phyloP scores from a whole-genome alignment of 345 rosid species.

The Noccaea caerulescens region DNA sequence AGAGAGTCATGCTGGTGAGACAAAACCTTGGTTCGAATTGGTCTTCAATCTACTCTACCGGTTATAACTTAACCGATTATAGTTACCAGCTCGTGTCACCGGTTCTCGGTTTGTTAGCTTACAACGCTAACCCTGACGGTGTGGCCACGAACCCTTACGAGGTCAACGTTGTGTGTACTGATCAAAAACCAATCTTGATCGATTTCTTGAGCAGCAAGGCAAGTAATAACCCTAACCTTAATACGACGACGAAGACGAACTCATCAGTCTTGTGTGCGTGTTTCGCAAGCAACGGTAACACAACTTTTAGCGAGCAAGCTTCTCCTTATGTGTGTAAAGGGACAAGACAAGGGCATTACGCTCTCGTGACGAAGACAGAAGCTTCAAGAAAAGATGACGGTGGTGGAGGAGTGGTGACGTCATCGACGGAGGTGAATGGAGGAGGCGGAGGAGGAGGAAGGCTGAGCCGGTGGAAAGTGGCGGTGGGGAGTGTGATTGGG shows the following conservation, averaged over 20 bases:
- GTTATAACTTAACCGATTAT: conserved; percentile 31
- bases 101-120: conserved; percentile 44
- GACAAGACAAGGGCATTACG: conserved; percentile 45
- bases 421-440: conserved; percentile 28
- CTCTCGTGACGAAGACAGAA: conserved; percentile 21
- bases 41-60: conserved; percentile 40
- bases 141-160: conserved; percentile 37
- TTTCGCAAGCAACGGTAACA: conserved; percentile 35
- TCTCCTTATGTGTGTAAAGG: conserved; percentile 44
- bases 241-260: conserved; percentile 2
- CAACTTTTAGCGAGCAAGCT: conserved; percentile 37
- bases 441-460: conserved; percentile 30
- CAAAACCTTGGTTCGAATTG: conserved; percentile 46
- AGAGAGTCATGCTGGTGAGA: conserved; percentile 45
- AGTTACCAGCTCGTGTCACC: conserved; percentile 42
- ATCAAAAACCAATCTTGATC: conserved; percentile 35
- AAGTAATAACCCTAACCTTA: conserved; percentile 16
- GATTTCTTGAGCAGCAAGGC: conserved; percentile 38
- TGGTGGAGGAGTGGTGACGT: conserved; percentile 26
- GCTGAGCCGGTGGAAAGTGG: conserved; percentile 49
- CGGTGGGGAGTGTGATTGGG: conserved; percentile 46
- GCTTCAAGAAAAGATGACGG: neutral
- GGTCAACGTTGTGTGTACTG: conserved; percentile 16
- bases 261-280: conserved; percentile 40
- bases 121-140: conserved; percentile 44